Evolutionary conservation across 495 filamentous ascomycete genomes (phyloP).

Genomic region (Sphaerosporella brunnea): DNA sequence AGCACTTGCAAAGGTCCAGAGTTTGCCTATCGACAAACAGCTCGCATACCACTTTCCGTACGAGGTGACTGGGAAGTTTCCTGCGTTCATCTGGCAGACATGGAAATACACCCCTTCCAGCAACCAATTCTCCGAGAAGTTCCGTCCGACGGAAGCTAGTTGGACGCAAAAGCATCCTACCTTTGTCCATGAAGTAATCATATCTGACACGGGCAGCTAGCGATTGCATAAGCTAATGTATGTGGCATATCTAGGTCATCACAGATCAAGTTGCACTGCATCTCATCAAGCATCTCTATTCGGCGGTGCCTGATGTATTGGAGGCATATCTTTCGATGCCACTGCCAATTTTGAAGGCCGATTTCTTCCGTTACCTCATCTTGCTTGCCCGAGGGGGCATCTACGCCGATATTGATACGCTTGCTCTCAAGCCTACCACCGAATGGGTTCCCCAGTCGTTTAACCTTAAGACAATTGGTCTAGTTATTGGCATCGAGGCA

Average conservation of each 20-base stretch:
- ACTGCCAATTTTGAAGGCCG: constrained; percentile 77
- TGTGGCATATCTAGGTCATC: constrained; percentile 39
- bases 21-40: constrained; percentile 50
- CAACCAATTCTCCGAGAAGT: constrained; percentile 53
- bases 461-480: constrained; percentile 55
- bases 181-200: constrained; percentile 61
- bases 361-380: constrained; percentile 95
- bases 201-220: neutral
- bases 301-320: constrained; percentile 71
- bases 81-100: constrained; percentile 97
- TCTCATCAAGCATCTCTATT: constrained; percentile 71
- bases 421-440: constrained; percentile 58
- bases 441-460: constrained; percentile 76
- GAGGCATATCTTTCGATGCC: constrained; percentile 80
- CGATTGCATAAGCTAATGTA: neutral
- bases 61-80: constrained; percentile 70
- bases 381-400: constrained; percentile 85
- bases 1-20: constrained; percentile 14
- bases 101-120: constrained; percentile 83
- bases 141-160: constrained; percentile 67
- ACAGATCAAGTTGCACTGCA: constrained; percentile 72
- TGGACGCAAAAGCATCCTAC: constrained; percentile 81
- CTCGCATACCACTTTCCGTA: constrained; percentile 89
- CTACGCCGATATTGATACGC: constrained; percentile 93
- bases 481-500: constrained; percentile 88